A percentile compares a stretch with the other conserved stretches of the same genome.
Conservation (phyloP, 1,139 yeast species). For the Zygosaccharomyces pseudobailii region DNA sequence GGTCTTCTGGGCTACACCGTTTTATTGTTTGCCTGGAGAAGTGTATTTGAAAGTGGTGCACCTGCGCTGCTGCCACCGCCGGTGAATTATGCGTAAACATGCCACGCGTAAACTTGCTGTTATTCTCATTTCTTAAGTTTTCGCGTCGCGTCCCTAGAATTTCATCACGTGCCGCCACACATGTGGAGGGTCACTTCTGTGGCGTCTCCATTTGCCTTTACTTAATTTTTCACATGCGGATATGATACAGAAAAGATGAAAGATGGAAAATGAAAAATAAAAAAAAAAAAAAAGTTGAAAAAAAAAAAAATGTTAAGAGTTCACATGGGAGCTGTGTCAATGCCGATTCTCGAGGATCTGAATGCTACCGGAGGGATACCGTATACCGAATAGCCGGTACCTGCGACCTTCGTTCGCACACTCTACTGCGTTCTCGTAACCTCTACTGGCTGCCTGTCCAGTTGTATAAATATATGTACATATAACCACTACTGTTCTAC, state of each 20-base stretch:
- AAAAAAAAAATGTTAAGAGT: neutral
- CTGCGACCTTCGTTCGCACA: neutral
- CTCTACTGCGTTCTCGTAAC: no score
- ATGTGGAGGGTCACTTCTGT: neutral
- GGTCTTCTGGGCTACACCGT: conserved; percentile 18
- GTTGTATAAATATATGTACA: neutral
- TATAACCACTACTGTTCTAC: neutral
- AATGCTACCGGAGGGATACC: neutral
- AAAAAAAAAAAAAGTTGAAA: neutral
- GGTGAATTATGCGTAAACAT: neutral
- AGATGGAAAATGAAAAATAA: neutral
- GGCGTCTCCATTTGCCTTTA: no score
- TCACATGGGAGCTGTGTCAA: neutral
- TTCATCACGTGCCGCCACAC: neutral
- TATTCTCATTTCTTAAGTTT: neutral
- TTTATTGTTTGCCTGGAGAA: conserved; percentile 14
- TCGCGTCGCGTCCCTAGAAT: neutral
- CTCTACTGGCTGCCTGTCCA: neutral
- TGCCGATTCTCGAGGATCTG: neutral
- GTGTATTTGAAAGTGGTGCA: conserved; percentile 9
- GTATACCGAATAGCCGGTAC: neutral
- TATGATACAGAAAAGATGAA: neutral
- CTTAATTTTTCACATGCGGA: conserved; percentile 3
- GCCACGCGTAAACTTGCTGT: neutral
- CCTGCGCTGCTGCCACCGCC: neutral